Conservation (phyloP, 2,329 filamentous ascomycete species). For the Pseudogymnoascus sp. region DNA sequence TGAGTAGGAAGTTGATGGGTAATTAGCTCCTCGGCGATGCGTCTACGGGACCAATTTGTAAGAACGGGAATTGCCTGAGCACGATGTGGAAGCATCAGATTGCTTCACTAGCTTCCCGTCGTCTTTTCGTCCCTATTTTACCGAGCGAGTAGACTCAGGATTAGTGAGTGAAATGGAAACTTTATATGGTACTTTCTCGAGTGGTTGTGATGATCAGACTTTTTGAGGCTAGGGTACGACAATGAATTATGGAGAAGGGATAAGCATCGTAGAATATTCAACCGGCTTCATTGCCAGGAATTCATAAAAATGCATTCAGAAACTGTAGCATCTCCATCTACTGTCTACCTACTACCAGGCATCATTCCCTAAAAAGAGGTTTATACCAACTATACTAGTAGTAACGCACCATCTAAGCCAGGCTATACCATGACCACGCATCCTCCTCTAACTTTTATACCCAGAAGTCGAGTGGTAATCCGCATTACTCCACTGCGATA, state of each 20-base stretch:
- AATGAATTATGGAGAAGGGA: neutral
- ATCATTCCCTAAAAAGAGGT: neutral
- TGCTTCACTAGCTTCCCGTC: neutral
- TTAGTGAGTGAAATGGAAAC: neutral
- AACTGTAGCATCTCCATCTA: neutral
- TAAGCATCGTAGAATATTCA: neutral
- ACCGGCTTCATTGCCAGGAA: neutral
- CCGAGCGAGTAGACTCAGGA: neutral
- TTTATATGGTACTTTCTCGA: neutral
- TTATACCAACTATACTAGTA: neutral
- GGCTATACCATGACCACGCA: neutral
- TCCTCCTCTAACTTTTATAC: neutral
- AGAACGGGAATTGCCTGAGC: neutral
- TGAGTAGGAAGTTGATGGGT: constrained; percentile 11
- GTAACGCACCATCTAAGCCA: neutral
- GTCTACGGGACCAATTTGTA: too few relatives aligned
- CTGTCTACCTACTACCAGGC: neutral
- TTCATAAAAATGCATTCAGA: neutral
- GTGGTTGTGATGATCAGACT: neutral
- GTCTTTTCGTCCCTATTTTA: neutral
- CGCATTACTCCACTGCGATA: neutral
- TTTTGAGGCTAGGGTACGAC: neutral
- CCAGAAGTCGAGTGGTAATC: neutral
- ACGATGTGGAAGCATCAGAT: neutral
- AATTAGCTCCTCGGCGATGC: neutral